Evolutionary conservation across 2,329 filamentous ascomycete genomes (phyloP), one percentile per base, ranked within the genome.

Genomic region (Ceratocystis cubensis): DNA sequence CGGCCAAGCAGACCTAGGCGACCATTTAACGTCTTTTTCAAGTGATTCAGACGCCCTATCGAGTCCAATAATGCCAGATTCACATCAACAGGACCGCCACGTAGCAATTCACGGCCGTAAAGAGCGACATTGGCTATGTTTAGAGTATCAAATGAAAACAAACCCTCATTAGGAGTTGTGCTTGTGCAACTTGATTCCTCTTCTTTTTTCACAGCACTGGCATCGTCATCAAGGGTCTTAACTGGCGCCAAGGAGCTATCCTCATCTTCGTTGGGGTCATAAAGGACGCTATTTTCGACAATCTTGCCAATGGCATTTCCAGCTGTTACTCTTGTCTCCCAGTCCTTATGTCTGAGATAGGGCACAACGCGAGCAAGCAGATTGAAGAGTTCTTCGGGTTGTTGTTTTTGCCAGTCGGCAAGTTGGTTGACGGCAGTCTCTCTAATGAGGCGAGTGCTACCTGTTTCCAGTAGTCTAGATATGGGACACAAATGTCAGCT

Each of bases 351-450:
- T 67, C 90, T 86, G 37, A 99, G 82, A 75, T 96, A 99, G 0
- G 94, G 93, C n/a, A 99, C 87, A 41, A 99, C 92, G 69, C 93
- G 84, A 37, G 91, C 93, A 13, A 99, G 82, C 5, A 99, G 82
- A 74, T 97, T 96, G 78, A 97, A 97, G 1, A 99, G 81, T 75
- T 99, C 95, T 77, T 99, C 93, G 0, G 94, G 94, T 72, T 97
- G 94, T 75, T 94, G 89, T 75, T 96, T 97, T 77, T 99, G 95
- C 76, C 96, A 94, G 77, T 99, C 94, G 69, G 92, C 94, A 70
- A 99, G 83, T 78, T 99, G 94, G 74, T 95, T 91, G 69, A 96
- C 94, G 69, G 94, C 95, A 69, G 94, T 99, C 74, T 96, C 96
- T 71, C 95, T 88, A 74, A 99, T 97, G 71, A 99, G 82, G 74